Evolutionary conservation across 371 early-diverging fungal genomes (phyloP), one percentile per base, ranked within the genome.

Genomic region (Catenaria anguillulae): DNA sequence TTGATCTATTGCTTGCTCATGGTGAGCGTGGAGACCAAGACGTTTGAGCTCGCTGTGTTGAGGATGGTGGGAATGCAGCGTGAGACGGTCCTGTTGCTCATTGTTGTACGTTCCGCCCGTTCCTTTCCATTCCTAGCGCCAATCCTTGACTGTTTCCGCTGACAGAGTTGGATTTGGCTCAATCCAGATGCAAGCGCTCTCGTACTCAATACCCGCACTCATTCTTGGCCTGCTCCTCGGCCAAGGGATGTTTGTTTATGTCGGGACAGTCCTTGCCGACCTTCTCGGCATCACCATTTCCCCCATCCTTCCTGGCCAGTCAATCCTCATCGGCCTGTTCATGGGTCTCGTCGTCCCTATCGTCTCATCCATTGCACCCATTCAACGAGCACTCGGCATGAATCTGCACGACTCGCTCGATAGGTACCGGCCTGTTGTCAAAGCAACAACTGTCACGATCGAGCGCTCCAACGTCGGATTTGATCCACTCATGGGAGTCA

Each of bases 1-100:
- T 40, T 72, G 35, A 66, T 72, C 35, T 71, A 72, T 58, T 62
- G 64, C 52, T 34, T 72, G 48, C 33, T 72, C 48, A 70, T 70
- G 68, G 66, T 63, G 24, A 66, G 65, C 24, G 70, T 72, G 1
- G 68, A 72, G 50, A 66, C 68, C 24, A 55, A 60, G 36, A 66
- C 63, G 4, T 68, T 64, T 54, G 68, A 72, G 54, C 54, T 65
- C 40, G 72, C 70, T 13, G 64, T 72, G 24, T 33, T 68, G 21
- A 58, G 72, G 42, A 70, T 70, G 72, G 46, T 72, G 29, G 72
- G 72, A 13, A 64, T 67, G 63, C 55, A 37, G 33, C 58, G 65
- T 23, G 33, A 19, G 24, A 10, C 59, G 2, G 43, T 63, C 6
- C 34, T 63, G 12, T 13, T 63, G 50, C 42, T 67, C 12, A 33